Evolutionary conservation across 208 protist genomes (phyloP).

Genomic region (Trypanosoma mega): DNA sequence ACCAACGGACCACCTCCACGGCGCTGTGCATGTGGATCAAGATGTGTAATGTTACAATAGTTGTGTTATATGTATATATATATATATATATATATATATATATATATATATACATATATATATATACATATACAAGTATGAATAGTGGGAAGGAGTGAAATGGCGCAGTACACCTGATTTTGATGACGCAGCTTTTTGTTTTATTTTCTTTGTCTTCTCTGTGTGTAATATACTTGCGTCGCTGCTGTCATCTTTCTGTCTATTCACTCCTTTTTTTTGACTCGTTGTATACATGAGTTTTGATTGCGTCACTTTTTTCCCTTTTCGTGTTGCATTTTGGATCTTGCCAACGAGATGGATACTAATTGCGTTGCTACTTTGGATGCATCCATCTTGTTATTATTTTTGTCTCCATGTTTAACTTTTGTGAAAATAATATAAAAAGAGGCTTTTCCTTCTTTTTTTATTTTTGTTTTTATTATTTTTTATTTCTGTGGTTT

Average conservation of each 20-base stretch:
- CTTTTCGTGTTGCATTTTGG: too few relatives aligned
- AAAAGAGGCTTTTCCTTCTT: too few relatives aligned
- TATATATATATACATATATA: constrained; percentile 2
- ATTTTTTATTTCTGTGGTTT: not conserved
- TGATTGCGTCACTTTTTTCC: too few relatives aligned
- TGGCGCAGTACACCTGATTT: not conserved
- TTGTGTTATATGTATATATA: not conserved
- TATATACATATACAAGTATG: not conserved
- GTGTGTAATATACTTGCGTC: too few relatives aligned
- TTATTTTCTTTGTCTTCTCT: not conserved
- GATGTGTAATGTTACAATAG: constrained; percentile 13
- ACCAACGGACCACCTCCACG: constrained; percentile 30
- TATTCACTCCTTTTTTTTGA: too few relatives aligned
- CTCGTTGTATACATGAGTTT: too few relatives aligned
- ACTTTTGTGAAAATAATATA: too few relatives aligned
- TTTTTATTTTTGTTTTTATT: constrained; percentile 10
- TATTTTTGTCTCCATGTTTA: too few relatives aligned
- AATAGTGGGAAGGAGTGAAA: not conserved
- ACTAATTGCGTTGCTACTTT: too few relatives aligned
- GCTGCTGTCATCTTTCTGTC: too few relatives aligned
- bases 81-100: constrained; percentile 1
- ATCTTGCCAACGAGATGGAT: too few relatives aligned
- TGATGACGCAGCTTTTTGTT: not conserved
- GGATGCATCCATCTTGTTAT: too few relatives aligned
- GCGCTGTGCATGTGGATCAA: constrained; percentile 7